Evolutionary conservation across 2,329 filamentous ascomycete genomes (phyloP).

Genomic region (Fusarium sp.): DNA sequence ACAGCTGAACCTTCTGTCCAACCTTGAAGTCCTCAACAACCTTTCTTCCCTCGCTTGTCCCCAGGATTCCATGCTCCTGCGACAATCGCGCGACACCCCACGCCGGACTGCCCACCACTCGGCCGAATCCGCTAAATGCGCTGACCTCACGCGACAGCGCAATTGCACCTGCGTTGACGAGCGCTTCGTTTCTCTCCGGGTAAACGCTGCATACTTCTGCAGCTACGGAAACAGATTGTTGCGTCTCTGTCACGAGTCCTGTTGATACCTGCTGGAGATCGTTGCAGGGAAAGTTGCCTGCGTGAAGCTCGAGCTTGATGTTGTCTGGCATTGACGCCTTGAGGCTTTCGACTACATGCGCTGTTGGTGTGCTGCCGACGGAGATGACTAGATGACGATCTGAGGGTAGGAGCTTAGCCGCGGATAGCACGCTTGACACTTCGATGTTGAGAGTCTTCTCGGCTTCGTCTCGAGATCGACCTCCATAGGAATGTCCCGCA

Average conservation of each 20-base stretch:
- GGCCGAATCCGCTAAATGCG: constrained; percentile 46
- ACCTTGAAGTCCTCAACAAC: constrained; percentile 47
- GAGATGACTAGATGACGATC: constrained; percentile 46
- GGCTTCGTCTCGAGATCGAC: constrained; percentile 47
- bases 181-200: constrained; percentile 51
- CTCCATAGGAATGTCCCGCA: constrained; percentile 52
- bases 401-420: constrained; percentile 45
- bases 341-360: constrained; percentile 49
- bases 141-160: constrained; percentile 51
- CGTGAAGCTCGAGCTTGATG: constrained; percentile 51
- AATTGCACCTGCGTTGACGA: constrained; percentile 52
- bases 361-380: constrained; percentile 52
- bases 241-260: constrained; percentile 42
- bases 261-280: constrained; percentile 55
- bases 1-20: constrained; percentile 48
- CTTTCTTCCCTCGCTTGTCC: constrained; percentile 32
- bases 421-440: constrained; percentile 46
- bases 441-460: constrained; percentile 47
- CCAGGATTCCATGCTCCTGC: constrained; percentile 54
- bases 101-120: constrained; percentile 41
- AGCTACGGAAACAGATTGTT: constrained; percentile 48
- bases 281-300: constrained; percentile 53
- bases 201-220: constrained; percentile 54
- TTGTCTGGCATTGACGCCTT: constrained; percentile 46
- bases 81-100: constrained; percentile 51